Evolutionary conservation across 768 basidiomycete species (phyloP), one percentile per base, ranked within the genome.

Genomic region (Pulveroboletus sp.): DNA sequence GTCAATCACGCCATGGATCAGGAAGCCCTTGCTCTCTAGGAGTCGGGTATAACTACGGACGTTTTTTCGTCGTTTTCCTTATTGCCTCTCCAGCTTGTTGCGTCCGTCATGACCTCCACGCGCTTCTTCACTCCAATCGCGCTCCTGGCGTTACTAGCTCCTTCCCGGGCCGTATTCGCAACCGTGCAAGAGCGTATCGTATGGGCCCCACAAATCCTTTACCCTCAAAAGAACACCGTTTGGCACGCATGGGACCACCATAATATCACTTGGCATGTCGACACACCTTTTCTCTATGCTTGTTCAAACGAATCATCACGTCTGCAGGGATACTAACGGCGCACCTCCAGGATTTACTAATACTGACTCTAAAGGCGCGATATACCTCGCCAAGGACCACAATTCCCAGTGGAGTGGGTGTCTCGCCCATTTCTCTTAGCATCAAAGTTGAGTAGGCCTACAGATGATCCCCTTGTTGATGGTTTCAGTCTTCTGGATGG

Each of bases 341-440:
- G 43, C 60, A 17, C 69, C 71, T 11, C 12, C 23, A 1, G 13
- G 61, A n/a, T n/a, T n/a, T n/a, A n/a, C n/a, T 0, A 68, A 74
- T 53, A 74, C 72, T 31, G 68, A 73, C 50, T 20, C 47, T 12
- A 8, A 29, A 6, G 68, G 69, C 16, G 27, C 13, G 11, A 57
- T 74, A 30, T 57, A 60, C 45, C 62, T 73, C 29, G 57, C 65
- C n/a, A n/a, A n/a, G n/a, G n/a, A n/a, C n/a, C n/a, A n/a, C n/a
- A n/a, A n/a, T n/a, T n/a, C n/a, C n/a, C n/a, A n/a, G n/a, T n/a
- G n/a, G n/a, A n/a, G n/a, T n/a, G n/a, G n/a, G n/a, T n/a, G n/a
- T n/a, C n/a, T n/a, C n/a, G n/a, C n/a, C n/a, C n/a, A n/a, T n/a
- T n/a, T n/a, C n/a, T n/a, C n/a, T n/a, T n/a, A n/a, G n/a, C n/a